Evolutionary conservation across 2,329 filamentous ascomycete species (phyloP).

Genomic region (Penicillium rolfsii): DNA sequence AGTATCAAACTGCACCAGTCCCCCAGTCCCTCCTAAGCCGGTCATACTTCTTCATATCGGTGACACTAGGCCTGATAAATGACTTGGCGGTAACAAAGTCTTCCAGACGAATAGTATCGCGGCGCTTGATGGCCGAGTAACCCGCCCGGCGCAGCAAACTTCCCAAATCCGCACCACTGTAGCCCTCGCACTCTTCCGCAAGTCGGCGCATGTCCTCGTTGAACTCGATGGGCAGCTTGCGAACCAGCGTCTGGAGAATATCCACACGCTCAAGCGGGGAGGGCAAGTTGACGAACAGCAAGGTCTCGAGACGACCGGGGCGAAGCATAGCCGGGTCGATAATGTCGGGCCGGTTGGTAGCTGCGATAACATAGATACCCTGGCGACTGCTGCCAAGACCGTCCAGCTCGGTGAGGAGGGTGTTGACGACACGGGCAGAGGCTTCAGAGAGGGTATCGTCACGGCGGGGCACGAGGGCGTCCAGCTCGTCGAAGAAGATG

Average conservation of each 20-base stretch:
- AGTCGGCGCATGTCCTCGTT: slow-evolving; percentile 62
- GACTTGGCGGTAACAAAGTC: slow-evolving; percentile 48
- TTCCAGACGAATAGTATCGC: slow-evolving; percentile 51
- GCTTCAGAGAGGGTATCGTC: slow-evolving; percentile 80
- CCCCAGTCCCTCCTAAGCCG: slow-evolving; percentile 56
- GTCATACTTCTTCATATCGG: slow-evolving; percentile 61
- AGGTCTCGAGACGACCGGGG: slow-evolving; percentile 82
- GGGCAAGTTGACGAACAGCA: slow-evolving; percentile 88
- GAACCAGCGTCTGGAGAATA: slow-evolving; percentile 72
- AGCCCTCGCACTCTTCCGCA: slow-evolving; percentile 74
- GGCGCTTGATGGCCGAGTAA: slow-evolving; percentile 57
- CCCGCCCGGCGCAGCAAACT: slow-evolving; percentile 63
- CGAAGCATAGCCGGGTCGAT: slow-evolving; percentile 95
- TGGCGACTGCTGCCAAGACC: slow-evolving; percentile 73
- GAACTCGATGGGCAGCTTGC: slow-evolving; percentile 57
- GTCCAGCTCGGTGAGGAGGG: slow-evolving; percentile 90
- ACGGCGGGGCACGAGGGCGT: slow-evolving; percentile 84
- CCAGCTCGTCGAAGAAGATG: slow-evolving; percentile 97
- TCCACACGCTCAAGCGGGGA: slow-evolving; percentile 77
- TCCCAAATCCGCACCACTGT: slow-evolving; percentile 71
- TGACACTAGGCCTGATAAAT: slow-evolving; percentile 55
- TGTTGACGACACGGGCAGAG: slow-evolving; percentile 88
- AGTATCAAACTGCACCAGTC: slow-evolving; percentile 36
- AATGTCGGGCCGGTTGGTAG: slow-evolving; percentile 93
- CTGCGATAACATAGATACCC: slow-evolving; percentile 92